These are phyloP conservation scores for Candida xiaguanensis DNA, from an alignment of 805 yeast species.

Conservation along the genomic window DNA sequence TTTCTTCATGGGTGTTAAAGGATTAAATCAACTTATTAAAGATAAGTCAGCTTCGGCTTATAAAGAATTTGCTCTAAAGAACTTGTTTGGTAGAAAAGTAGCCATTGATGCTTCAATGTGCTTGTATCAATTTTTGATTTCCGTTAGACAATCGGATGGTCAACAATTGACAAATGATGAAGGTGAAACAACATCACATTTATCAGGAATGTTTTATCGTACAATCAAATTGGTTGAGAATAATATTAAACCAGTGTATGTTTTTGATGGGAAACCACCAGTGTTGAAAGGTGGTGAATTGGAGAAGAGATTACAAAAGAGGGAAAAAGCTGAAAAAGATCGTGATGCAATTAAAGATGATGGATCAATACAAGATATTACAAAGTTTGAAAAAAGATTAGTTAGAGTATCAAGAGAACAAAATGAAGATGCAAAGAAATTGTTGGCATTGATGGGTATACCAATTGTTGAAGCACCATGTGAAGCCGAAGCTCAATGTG, in stretches of 20 bases:
- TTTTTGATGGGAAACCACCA: slow-evolving; percentile 98
- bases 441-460: slow-evolving; percentile 87
- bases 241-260: slow-evolving; percentile 95
- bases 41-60: slow-evolving; percentile 89
- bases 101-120: slow-evolving; percentile 98
- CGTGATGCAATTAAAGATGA: slow-evolving; percentile 74
- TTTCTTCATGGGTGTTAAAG: slow-evolving; percentile 30
- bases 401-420: slow-evolving; percentile 88
- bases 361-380: slow-evolving; percentile 73
- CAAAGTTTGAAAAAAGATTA: slow-evolving; percentile 77
- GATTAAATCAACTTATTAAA: slow-evolving; percentile 78
- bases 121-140: slow-evolving; percentile 89
- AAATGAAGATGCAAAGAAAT: slow-evolving; percentile 86
- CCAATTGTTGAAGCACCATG: slow-evolving; percentile 94
- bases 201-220: slow-evolving; percentile 95
- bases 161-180: slow-evolving; percentile 80
- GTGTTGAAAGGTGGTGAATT: slow-evolving; percentile 89
- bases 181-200: slow-evolving; percentile 89
- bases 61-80: slow-evolving; percentile 73
- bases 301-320: slow-evolving; percentile 73
- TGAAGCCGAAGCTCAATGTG: slow-evolving; percentile 99
- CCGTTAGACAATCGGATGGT: slow-evolving; percentile 97
- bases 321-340: slow-evolving; percentile 79
- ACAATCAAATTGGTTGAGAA: slow-evolving; percentile 85
- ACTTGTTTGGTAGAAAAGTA: slow-evolving; percentile 90